Conservation (phyloP, 345 rosid species). For the Rhodamnia rubescens region DNA sequence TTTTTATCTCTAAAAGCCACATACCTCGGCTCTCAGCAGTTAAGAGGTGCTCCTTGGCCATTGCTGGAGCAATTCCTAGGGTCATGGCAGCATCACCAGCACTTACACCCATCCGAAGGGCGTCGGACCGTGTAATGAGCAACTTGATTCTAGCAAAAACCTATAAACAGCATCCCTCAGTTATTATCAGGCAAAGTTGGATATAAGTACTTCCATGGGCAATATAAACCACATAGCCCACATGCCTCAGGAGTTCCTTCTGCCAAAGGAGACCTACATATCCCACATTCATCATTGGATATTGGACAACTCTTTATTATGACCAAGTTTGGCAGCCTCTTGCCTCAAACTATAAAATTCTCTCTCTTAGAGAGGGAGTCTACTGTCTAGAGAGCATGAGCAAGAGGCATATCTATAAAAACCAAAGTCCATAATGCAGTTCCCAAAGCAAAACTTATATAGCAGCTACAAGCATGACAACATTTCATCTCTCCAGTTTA, state of each 20-base stretch:
- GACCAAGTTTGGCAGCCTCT: not conserved
- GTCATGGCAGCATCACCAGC: slow-evolving; percentile 94
- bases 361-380: not conserved
- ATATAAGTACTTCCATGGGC: not conserved
- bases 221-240: not conserved
- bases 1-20: not conserved
- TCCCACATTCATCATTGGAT: not conserved
- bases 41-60: slow-evolving; percentile 96
- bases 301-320: not conserved
- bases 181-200: not conserved
- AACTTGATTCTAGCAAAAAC: slow-evolving; percentile 63
- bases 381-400: not conserved
- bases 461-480: not conserved
- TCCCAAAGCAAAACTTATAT: not conserved
- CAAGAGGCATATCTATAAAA: not conserved
- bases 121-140: slow-evolving; percentile 55
- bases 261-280: not conserved
- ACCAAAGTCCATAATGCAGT: not conserved
- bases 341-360: not conserved
- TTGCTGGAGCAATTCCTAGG: slow-evolving; percentile 88
- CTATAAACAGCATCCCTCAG: slow-evolving; percentile 14
- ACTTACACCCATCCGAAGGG: slow-evolving; percentile 59
- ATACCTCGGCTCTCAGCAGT: slow-evolving; percentile 85
- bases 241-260: not conserved
- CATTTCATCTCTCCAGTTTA: not conserved